Conservation (phyloP, 1,139 yeast genomes). For the Zygotorulaspora mrakii region DNA sequence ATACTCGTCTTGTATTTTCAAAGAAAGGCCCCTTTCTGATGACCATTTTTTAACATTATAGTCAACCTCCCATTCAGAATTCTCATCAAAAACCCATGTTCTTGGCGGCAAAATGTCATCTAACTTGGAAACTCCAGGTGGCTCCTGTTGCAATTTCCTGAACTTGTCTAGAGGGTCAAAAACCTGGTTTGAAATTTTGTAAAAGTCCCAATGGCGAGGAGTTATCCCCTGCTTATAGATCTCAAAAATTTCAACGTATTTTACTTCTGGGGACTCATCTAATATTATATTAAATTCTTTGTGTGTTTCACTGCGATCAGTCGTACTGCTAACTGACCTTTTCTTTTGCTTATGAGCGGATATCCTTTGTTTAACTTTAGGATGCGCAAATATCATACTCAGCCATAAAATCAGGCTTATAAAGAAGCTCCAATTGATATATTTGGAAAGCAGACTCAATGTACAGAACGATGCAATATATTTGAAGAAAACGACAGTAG, state of each 20-base stretch:
- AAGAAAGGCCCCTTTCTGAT: constrained; percentile 48
- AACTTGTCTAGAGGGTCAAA: constrained; percentile 51
- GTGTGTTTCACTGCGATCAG: constrained; percentile 32
- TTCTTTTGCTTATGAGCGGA: constrained; percentile 29
- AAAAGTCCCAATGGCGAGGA: constrained; percentile 58
- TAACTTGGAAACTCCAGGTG: constrained; percentile 59
- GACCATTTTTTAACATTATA: constrained; percentile 52
- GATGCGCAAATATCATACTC: constrained; percentile 50
- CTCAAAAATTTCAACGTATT: constrained; percentile 70
- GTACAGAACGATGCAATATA: constrained; percentile 44
- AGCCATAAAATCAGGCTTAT: constrained; percentile 58
- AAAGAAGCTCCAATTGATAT: constrained; percentile 62
- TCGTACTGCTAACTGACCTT: constrained; percentile 4
- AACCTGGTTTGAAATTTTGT: constrained; percentile 45
- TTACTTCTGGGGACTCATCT: constrained; percentile 62
- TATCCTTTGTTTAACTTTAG: constrained; percentile 45
- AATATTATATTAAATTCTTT: constrained; percentile 53
- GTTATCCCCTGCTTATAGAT: constrained; percentile 64
- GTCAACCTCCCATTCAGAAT: constrained; percentile 68
- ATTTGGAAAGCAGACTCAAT: constrained; percentile 54
- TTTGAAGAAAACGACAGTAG: constrained; percentile 53
- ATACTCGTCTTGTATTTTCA: constrained; percentile 49
- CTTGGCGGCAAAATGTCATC: constrained; percentile 61
- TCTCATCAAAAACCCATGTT: constrained; percentile 69
- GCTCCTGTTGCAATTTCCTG: constrained; percentile 58